Evolutionary conservation across 2,329 filamentous ascomycete genomes (phyloP).

Genomic region (Curvularia spicifera): DNA sequence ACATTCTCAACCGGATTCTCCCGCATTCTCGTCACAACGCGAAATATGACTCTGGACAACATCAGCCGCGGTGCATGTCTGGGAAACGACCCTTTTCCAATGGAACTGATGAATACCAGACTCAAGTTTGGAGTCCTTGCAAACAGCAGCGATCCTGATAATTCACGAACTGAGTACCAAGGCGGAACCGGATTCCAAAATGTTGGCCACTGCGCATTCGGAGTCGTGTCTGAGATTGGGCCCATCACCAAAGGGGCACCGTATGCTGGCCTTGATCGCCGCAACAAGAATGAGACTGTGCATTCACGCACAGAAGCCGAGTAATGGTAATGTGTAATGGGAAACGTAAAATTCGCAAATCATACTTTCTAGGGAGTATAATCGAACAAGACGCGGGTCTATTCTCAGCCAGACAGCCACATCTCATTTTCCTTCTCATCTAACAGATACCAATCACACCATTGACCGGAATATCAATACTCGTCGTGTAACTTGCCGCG

Average conservation of each 20-base stretch:
- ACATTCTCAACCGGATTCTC: conserved; percentile 46
- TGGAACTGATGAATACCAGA: conserved; percentile 46
- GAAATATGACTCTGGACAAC: conserved; percentile 46
- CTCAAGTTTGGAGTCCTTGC: conserved; percentile 49
- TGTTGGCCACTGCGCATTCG: conserved; percentile 41
- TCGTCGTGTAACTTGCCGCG: conserved; percentile 59
- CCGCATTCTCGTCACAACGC: conserved; percentile 45
- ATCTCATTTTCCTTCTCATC: background rate
- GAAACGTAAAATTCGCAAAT: background rate
- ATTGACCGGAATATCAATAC: conserved; percentile 59
- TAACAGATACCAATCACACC: conserved; percentile 42
- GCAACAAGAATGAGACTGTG: background rate
- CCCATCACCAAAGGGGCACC: conserved; percentile 30
- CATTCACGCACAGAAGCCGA: background rate
- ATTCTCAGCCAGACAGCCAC: background rate
- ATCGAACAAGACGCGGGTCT: background rate
- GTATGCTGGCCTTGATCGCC: conserved; percentile 30
- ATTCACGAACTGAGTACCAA: conserved; percentile 25
- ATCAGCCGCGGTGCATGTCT: conserved; percentile 51
- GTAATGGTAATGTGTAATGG: background rate
- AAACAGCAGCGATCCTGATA: conserved; percentile 35
- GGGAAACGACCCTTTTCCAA: conserved; percentile 50
- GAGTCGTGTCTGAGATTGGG: conserved; percentile 36
- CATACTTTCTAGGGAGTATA: background rate
- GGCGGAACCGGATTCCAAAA: conserved; percentile 23